Conservation (phyloP, 73 alveolate species). For the Uronychia setigera region DNA sequence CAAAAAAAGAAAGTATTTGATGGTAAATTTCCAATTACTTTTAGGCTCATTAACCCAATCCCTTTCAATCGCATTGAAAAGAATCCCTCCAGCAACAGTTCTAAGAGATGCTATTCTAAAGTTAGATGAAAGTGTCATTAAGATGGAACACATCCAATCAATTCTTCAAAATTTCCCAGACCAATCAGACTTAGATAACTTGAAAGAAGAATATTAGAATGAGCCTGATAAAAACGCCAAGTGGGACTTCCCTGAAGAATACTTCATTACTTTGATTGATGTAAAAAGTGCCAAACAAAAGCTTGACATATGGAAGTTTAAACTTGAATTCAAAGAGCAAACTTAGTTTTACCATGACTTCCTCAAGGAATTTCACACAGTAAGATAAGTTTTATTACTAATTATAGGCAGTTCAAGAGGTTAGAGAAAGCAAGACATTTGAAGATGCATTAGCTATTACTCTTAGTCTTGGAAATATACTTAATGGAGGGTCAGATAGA, state of each 20-base stretch:
- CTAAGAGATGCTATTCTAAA: slow-evolving; percentile 4
- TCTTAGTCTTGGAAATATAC: slow-evolving; percentile 78
- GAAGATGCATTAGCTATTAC: slow-evolving; percentile 71
- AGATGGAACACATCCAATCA: slow-evolving; percentile 32
- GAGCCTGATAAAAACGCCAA: slow-evolving; percentile 59
- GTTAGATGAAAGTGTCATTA: slow-evolving; percentile 12
- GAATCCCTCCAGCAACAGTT: slow-evolving; percentile 23
- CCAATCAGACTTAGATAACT: slow-evolving; percentile 42
- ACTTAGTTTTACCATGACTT: not conserved
- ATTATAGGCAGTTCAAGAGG: not conserved
- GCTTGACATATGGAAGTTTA: slow-evolving; percentile 74
- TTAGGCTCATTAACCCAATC: slow-evolving; percentile 2
- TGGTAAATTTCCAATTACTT: slow-evolving; percentile 9
- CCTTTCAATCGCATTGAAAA: slow-evolving; percentile 27
- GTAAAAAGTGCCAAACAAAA: slow-evolving; percentile 65
- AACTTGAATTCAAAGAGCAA: slow-evolving; percentile 60
- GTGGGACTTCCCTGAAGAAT: slow-evolving; percentile 88
- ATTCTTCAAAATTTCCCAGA: slow-evolving; percentile 26
- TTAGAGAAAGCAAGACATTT: slow-evolving; percentile 23
- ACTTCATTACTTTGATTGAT: slow-evolving; percentile 64
- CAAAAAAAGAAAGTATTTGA: slow-evolving; percentile 41
- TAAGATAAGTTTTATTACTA: not conserved
- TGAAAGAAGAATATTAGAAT: slow-evolving; percentile 58
- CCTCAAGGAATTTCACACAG: not conserved
- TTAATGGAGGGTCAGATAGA: slow-evolving; percentile 79